A percentile compares a stretch with the other conserved stretches of the same genome.
phyloP scores from a whole-genome alignment of 805 yeast species.

The Cyberlindnera saturnus region DNA sequence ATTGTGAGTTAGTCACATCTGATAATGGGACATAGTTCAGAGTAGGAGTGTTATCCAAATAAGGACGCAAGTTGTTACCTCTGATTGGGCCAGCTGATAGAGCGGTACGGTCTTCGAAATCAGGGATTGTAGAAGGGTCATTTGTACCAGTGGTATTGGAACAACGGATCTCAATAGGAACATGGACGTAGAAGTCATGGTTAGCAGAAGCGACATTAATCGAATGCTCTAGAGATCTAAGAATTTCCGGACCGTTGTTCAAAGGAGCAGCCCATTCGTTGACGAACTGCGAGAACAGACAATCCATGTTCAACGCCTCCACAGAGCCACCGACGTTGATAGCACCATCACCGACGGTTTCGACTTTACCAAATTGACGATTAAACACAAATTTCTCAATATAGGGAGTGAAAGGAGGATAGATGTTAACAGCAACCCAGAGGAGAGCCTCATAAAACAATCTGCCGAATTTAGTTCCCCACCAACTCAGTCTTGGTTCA shows the following conservation, averaged over 20 bases:
- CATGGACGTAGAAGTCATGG: slow-evolving; percentile 79
- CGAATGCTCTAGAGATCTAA: slow-evolving; percentile 55
- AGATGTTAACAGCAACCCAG: slow-evolving; percentile 69
- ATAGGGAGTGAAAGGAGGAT: slow-evolving; percentile 74
- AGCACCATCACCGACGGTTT: slow-evolving; percentile 53
- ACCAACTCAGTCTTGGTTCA: slow-evolving; percentile 71
- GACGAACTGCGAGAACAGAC: slow-evolving; percentile 88
- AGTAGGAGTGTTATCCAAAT: slow-evolving; percentile 72
- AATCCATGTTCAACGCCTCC: slow-evolving; percentile 91
- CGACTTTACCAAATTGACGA: slow-evolving; percentile 76
- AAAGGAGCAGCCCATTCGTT: slow-evolving; percentile 97
- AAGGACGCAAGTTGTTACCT: slow-evolving; percentile 81
- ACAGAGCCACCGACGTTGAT: slow-evolving; percentile 74
- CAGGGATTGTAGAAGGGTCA: slow-evolving; percentile 30
- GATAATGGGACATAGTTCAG: slow-evolving; percentile 46
- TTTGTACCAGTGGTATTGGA: slow-evolving; percentile 62
- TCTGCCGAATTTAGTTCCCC: slow-evolving; percentile 77
- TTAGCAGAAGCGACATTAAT: slow-evolving; percentile 53
- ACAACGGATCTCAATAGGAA: slow-evolving; percentile 92
- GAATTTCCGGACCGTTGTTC: slow-evolving; percentile 65
- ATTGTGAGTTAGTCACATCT: slow-evolving; percentile 57
- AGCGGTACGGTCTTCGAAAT: slow-evolving; percentile 43
- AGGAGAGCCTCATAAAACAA: slow-evolving; percentile 71
- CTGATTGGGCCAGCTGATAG: slow-evolving; percentile 71
- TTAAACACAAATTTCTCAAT: slow-evolving; percentile 81